These are phyloP conservation scores for Hapsidospora chrysogenum DNA, from an alignment of 495 filamentous ascomycete species.

Conservation along the genomic window DNA sequence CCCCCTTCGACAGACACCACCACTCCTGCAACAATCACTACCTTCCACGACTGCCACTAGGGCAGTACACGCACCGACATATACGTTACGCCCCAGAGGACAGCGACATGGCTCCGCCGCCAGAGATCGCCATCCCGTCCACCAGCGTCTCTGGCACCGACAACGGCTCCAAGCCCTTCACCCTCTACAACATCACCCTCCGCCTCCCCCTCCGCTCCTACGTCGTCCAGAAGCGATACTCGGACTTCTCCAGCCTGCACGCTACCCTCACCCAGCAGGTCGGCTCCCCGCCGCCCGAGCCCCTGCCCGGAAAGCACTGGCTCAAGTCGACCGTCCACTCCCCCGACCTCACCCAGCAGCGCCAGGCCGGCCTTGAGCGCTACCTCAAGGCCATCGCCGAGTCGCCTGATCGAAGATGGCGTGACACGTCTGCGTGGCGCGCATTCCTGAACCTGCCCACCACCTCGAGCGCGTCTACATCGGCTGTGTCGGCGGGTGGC, in stretches of 20 bases:
- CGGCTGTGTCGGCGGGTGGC: slow-evolving; percentile 30
- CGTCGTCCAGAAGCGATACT: slow-evolving; percentile 84
- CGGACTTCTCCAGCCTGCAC: slow-evolving; percentile 74
- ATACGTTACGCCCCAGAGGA: no score
- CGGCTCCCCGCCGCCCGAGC: slow-evolving; percentile 36
- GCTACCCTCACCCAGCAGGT: slow-evolving; percentile 44
- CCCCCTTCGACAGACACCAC: no score
- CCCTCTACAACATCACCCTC: slow-evolving; percentile 81
- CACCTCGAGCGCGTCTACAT: slow-evolving; percentile 24
- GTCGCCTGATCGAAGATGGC: slow-evolving; percentile 62
- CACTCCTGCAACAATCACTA: no score
- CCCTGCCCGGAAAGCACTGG: slow-evolving; percentile 74
- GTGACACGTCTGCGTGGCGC: slow-evolving; percentile 69
- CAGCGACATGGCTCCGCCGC: slow-evolving; percentile 67
- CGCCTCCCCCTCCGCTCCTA: slow-evolving; percentile 77
- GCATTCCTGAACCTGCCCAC: slow-evolving; percentile 70
- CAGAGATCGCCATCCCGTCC: slow-evolving; percentile 69
- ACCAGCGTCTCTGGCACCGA: slow-evolving; percentile 41
- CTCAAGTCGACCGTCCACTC: slow-evolving; percentile 63
- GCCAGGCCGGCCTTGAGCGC: slow-evolving; percentile 55
- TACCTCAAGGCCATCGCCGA: slow-evolving; percentile 75
- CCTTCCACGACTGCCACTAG: no score
- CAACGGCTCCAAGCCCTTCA: slow-evolving; percentile 55
- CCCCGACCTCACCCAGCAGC: slow-evolving; percentile 61
- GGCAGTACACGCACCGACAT: no score